Evolutionary conservation across 805 yeast genomes (phyloP).

Genomic region (Yarrowia sp.): DNA sequence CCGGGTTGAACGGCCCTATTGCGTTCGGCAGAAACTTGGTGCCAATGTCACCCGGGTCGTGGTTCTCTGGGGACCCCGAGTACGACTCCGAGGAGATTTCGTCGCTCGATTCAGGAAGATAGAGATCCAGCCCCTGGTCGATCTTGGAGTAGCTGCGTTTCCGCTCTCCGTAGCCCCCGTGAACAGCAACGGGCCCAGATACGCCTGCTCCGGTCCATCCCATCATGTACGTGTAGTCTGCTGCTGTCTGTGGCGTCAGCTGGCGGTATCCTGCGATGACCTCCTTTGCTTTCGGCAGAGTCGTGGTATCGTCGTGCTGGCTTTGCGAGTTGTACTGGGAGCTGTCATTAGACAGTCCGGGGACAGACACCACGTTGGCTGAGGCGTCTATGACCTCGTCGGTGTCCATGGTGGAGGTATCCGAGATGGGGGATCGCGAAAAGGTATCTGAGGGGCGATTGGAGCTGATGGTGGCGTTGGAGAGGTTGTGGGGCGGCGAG

Average conservation of each 20-base stretch:
- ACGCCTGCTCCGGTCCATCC: conserved; percentile 9
- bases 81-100: background rate
- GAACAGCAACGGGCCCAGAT: background rate
- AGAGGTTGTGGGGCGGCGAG: too few relatives aligned
- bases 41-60: background rate
- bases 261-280: conserved; percentile 5
- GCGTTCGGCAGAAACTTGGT: background rate
- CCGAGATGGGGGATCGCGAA: too few relatives aligned
- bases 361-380: background rate
- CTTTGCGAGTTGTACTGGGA: conserved; percentile 16
- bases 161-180: background rate
- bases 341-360: background rate
- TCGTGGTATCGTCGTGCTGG: conserved; percentile 1
- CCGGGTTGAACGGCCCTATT: background rate
- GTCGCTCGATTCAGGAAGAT: background rate
- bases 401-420: background rate
- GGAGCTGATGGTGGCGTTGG: too few relatives aligned
- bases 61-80: background rate
- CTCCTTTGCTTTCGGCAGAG: background rate
- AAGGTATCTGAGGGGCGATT: conserved; percentile 6
- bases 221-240: conserved; percentile 16
- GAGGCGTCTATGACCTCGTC: background rate
- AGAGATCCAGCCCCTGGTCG: background rate
- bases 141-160: background rate
- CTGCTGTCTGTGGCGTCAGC: conserved; percentile 6